phyloP scores from a whole-genome alignment of 2,329 filamentous ascomycete genomes.

The Zymoseptoria brevis region DNA sequence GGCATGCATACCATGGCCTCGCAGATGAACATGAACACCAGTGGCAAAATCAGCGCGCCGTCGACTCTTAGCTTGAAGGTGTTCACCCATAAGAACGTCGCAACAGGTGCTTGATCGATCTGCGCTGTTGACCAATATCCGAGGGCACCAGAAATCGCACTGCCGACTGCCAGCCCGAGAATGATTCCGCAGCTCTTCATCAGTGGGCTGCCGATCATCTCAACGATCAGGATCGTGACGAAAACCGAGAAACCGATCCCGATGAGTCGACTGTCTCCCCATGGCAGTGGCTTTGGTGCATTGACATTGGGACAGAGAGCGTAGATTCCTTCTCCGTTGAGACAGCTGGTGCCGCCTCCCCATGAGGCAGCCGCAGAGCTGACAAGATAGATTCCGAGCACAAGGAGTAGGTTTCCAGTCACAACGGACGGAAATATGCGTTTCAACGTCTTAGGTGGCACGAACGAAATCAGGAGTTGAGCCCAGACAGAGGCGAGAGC shows the following conservation, averaged over 20 bases:
- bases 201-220: slow-evolving; percentile 13
- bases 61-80: slow-evolving; percentile 15
- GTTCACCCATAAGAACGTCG: slow-evolving; percentile 12
- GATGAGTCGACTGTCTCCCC: slow-evolving; percentile 15
- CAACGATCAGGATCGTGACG: slow-evolving; percentile 15
- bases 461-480: slow-evolving; percentile 13
- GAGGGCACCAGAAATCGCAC: slow-evolving; percentile 14
- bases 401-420: slow-evolving; percentile 11
- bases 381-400: slow-evolving; percentile 15
- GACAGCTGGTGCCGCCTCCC: slow-evolving; percentile 15
- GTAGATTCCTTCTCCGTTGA: slow-evolving; percentile 11
- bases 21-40: slow-evolving; percentile 17
- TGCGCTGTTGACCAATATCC: slow-evolving; percentile 12
- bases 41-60: slow-evolving; percentile 11
- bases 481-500: slow-evolving; percentile 14
- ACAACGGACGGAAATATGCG: slow-evolving; percentile 12
- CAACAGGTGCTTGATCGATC: slow-evolving; percentile 12
- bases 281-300: slow-evolving; percentile 12
- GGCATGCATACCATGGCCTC: slow-evolving; percentile 18
- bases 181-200: slow-evolving; percentile 17
- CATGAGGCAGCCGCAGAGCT: slow-evolving; percentile 13
- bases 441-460: slow-evolving; percentile 12
- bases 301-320: slow-evolving; percentile 12
- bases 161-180: slow-evolving; percentile 14
- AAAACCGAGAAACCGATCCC: slow-evolving; percentile 16